Evolutionary conservation across 768 basidiomycete species (phyloP).

Genomic region (Phylloporus sp.): DNA sequence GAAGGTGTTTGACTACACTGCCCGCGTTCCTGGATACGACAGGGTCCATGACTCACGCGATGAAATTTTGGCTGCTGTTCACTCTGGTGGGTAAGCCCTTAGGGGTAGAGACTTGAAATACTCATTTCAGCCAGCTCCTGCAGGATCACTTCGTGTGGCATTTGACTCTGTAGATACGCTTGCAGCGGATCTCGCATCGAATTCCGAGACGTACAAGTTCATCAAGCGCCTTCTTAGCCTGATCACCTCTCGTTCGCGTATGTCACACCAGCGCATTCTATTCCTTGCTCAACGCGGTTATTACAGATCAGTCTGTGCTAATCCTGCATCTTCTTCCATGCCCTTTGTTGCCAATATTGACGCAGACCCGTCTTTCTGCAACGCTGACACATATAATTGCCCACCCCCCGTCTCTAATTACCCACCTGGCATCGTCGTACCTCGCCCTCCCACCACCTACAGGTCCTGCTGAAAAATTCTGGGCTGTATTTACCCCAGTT

Average conservation of each 20-base stretch:
- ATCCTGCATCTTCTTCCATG: conserved; percentile 55
- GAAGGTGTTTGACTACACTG: conserved; percentile 48
- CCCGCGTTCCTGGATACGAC: conserved; percentile 50
- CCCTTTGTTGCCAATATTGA: conserved; percentile 50
- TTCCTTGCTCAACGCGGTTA: conserved; percentile 8
- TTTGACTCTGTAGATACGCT: conserved; percentile 75
- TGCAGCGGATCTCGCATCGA: conserved; percentile 52
- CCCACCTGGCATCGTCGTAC: conserved; percentile 66
- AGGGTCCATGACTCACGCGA: conserved; percentile 34
- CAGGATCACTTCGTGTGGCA: conserved; percentile 54
- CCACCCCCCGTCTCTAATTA: conserved; percentile 68
- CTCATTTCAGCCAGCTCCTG: conserved; percentile 31
- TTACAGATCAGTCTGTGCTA: conserved; percentile 51
- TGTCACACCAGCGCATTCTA: conserved; percentile 12
- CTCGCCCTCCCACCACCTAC: conserved; percentile 66
- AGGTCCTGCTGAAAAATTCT: conserved; percentile 67
- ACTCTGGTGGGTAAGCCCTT: conserved; percentile 30
- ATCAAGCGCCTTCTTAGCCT: conserved; percentile 45
- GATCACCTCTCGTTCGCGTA: conserved; percentile 50
- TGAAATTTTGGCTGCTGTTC: conserved; percentile 40
- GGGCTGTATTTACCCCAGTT: conserved; percentile 70
- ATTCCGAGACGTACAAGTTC: conserved; percentile 49
- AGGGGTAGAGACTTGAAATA: not conserved
- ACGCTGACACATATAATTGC: conserved; percentile 61
- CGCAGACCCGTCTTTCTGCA: conserved; percentile 60